Percentiles rank a stretch among this genome's conserved stretches.
phyloP scores from a whole-genome alignment of 2,329 filamentous ascomycete genomes.

The Dothidotthia symphoricarpi region DNA sequence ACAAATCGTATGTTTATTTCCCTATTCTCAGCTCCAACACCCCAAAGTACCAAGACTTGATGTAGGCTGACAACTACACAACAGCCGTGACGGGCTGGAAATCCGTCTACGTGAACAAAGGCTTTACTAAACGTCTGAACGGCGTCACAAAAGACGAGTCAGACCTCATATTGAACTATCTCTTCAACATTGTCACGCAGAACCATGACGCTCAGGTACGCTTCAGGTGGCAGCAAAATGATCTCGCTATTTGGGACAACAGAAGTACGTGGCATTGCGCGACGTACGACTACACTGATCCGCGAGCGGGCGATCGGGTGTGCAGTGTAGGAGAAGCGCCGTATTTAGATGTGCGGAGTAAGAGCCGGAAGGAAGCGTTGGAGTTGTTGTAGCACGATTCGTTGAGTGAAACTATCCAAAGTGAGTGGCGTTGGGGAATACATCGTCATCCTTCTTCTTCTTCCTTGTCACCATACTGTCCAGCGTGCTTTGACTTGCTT shows the following conservation, averaged over 20 bases:
- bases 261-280: constrained; percentile 59
- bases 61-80: too few relatives aligned
- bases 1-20: constrained; percentile 51
- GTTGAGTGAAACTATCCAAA: constrained; percentile 10
- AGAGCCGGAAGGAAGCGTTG: constrained; percentile 47
- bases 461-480: constrained; percentile 33
- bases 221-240: constrained; percentile 46
- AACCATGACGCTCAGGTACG: constrained; percentile 56
- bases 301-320: constrained; percentile 52
- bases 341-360: constrained; percentile 55
- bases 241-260: constrained; percentile 65
- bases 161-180: constrained; percentile 44
- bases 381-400: not conserved
- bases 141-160: constrained; percentile 48
- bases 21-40: accelerated
- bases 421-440: constrained; percentile 15
- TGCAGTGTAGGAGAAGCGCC: constrained; percentile 57
- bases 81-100: constrained; percentile 62
- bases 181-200: constrained; percentile 47
- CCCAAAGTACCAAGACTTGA: too few relatives aligned
- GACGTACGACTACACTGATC: constrained; percentile 61
- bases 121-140: constrained; percentile 44
- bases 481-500: constrained; percentile 52
- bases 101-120: constrained; percentile 38
- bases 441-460: constrained; percentile 27